These are phyloP conservation scores for Gymnopilus junonius DNA, from an alignment of 768 basidiomycete genomes.

Conservation along the genomic window DNA sequence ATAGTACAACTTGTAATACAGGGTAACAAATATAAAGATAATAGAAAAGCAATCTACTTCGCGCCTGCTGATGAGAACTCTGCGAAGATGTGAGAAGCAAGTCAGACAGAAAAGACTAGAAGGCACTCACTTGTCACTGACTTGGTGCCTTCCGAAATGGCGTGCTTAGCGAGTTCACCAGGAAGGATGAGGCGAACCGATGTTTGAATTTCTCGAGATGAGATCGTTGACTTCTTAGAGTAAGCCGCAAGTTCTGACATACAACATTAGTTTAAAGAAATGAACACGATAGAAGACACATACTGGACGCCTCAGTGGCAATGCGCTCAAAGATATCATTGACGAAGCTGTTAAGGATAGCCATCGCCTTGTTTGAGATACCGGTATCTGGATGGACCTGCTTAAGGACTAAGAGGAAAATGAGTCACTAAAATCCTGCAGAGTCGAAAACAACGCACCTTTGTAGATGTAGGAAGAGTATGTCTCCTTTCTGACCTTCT, in stretches of 20 bases:
- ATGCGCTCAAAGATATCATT: slow-evolving; percentile 97
- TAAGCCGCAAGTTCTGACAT: slow-evolving; percentile 90
- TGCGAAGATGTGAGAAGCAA: slow-evolving; percentile 4
- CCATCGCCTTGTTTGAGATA: slow-evolving; percentile 99
- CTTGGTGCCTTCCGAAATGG: slow-evolving; percentile 94
- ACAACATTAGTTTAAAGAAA: slow-evolving; percentile 4
- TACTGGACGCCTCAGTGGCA: slow-evolving; percentile 88
- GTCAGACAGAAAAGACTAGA: neutral
- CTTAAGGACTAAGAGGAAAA: slow-evolving; percentile 69
- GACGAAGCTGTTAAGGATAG: slow-evolving; percentile 94
- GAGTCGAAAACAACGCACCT: slow-evolving; percentile 44
- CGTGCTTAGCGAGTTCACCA: slow-evolving; percentile 93
- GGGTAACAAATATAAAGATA: neutral
- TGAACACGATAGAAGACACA: slow-evolving; percentile 29
- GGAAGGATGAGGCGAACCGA: slow-evolving; percentile 96
- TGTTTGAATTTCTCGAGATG: slow-evolving; percentile 98
- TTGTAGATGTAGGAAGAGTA: slow-evolving; percentile 95
- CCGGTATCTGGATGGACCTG: slow-evolving; percentile 99
- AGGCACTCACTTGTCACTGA: slow-evolving; percentile 77
- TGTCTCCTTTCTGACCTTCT: slow-evolving; percentile 87
- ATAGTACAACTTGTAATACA: slow-evolving; percentile 28
- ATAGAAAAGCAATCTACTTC: slow-evolving; percentile 49
- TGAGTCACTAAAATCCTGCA: neutral
- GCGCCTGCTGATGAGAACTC: slow-evolving; percentile 76
- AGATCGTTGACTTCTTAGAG: slow-evolving; percentile 99